These are phyloP conservation scores for Saccharomycopsis synnaedendra DNA, from an alignment of 805 yeast genomes.

Conservation along the genomic window DNA sequence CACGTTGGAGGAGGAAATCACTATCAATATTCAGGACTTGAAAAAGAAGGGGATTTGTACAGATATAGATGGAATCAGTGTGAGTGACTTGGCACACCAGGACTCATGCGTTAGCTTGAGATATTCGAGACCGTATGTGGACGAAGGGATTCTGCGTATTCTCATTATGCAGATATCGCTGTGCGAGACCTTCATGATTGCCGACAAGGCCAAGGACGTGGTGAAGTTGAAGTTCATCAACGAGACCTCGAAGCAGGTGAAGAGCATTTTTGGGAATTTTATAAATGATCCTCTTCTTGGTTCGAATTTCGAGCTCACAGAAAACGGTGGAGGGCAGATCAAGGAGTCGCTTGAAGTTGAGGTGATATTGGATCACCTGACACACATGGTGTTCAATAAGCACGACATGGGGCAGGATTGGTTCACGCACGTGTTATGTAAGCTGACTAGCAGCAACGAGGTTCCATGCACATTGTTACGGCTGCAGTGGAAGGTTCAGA, in stretches of 20 bases:
- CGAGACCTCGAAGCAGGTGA: neutral
- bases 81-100: neutral
- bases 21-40: slow-evolving; percentile 37
- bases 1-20: slow-evolving; percentile 41
- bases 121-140: slow-evolving; percentile 8
- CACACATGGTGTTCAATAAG: neutral
- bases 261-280: neutral
- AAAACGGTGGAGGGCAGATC: neutral
- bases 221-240: slow-evolving; percentile 2
- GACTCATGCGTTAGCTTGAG: neutral
- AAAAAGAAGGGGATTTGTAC: slow-evolving; percentile 21
- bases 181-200: slow-evolving; percentile 1
- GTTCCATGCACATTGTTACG: neutral
- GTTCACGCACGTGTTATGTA: neutral
- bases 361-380: neutral
- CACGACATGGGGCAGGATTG: slow-evolving; percentile 1
- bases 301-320: neutral
- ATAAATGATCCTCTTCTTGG: neutral
- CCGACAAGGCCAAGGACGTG: neutral
- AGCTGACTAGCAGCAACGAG: neutral
- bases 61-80: neutral
- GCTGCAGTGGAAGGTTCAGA: slow-evolving; percentile 8
- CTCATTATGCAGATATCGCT: slow-evolving; percentile 4
- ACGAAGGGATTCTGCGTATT: neutral
- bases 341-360: neutral